Percentiles rank a stretch among this genome's conserved stretches.
phyloP scores from a whole-genome alignment of 345 rosid species.

The Dovyalis caffra region DNA sequence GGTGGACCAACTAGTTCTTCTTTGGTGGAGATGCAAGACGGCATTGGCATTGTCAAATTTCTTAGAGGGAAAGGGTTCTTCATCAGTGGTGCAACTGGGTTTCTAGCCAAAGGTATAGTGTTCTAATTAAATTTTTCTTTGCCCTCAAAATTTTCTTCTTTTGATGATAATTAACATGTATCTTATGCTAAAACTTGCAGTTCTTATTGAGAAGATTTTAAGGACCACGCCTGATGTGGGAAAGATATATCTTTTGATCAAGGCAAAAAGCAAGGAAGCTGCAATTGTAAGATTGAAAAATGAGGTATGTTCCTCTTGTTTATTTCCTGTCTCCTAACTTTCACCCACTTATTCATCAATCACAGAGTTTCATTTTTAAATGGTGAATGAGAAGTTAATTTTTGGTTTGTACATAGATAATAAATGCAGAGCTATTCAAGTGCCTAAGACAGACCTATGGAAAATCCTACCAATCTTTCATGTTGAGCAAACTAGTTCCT shows the following conservation, averaged over 20 bases:
- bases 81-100: slow-evolving; percentile 93
- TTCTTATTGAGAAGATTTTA: slow-evolving; percentile 84
- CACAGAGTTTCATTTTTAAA: not conserved
- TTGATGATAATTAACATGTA: not conserved
- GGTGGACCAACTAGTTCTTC: slow-evolving; percentile 33
- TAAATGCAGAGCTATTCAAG: slow-evolving; percentile 77
- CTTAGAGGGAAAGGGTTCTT: slow-evolving; percentile 69
- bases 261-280: slow-evolving; percentile 70
- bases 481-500: slow-evolving; percentile 79
- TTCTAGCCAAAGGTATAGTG: slow-evolving; percentile 72
- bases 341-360: not conserved
- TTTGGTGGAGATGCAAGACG: slow-evolving; percentile 59
- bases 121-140: not conserved
- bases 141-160: not conserved
- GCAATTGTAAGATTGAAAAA: slow-evolving; percentile 66
- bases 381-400: slow-evolving; percentile 16
- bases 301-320: slow-evolving; percentile 49
- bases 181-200: slow-evolving; percentile 26
- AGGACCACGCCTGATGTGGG: slow-evolving; percentile 85
- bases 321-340: not conserved
- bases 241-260: slow-evolving; percentile 76
- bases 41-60: slow-evolving; percentile 84
- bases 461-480: slow-evolving; percentile 67
- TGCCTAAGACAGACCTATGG: slow-evolving; percentile 69
- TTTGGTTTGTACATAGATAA: slow-evolving; percentile 45